A percentile compares a stretch with the other conserved stretches of the same genome.
These are phyloP conservation scores for Trichoderma cornu-damae DNA, from an alignment of 2,329 filamentous ascomycete genomes.

Conservation along the genomic window DNA sequence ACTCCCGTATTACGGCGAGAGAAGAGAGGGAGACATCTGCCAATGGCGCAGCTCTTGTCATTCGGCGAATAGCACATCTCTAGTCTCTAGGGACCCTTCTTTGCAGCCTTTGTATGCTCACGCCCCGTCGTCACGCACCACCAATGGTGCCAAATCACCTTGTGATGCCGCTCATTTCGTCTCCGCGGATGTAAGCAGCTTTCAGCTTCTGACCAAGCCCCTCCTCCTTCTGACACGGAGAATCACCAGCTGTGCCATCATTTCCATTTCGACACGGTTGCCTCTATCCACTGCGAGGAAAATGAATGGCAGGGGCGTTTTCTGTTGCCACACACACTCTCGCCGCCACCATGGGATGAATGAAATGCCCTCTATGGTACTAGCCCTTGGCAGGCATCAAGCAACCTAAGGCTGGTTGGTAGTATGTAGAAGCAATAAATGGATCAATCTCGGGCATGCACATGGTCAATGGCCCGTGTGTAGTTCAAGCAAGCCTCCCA, in stretches of 20 bases:
- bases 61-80: neutral
- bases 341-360: neutral
- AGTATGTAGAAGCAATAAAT: too few relatives aligned
- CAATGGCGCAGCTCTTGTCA: neutral
- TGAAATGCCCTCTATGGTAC: neutral
- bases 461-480: neutral
- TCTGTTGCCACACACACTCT: constrained; percentile 4
- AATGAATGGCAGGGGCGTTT: neutral
- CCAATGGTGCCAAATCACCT: neutral
- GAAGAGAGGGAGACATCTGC: neutral
- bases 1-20: neutral
- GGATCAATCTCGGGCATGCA: too few relatives aligned
- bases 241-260: constrained; percentile 1
- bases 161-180: neutral
- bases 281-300: too few relatives aligned
- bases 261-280: too few relatives aligned
- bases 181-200: neutral
- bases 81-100: neutral
- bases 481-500: constrained; percentile 7
- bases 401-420: neutral
- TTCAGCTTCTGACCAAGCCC: neutral
- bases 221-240: neutral
- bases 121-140: neutral
- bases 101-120: neutral
- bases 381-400: neutral